These are phyloP conservation scores for Sinapis alba DNA, from an alignment of 441 rosid genomes.

Conservation along the genomic window DNA sequence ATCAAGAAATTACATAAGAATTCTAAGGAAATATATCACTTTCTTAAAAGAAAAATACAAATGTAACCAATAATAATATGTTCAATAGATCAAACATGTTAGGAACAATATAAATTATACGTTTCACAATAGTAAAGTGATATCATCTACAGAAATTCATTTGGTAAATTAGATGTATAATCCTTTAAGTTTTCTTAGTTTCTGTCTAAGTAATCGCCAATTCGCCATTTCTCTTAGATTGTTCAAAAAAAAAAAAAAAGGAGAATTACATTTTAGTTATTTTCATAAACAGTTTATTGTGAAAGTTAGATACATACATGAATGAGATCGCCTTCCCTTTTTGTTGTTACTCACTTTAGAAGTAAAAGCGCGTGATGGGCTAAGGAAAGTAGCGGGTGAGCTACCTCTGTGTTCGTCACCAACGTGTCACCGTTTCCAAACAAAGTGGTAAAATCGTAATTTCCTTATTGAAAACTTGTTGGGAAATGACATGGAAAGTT, in stretches of 20 bases:
- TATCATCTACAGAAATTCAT: background rate
- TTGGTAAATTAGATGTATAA: background rate
- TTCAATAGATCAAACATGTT: background rate
- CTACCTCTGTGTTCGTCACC: slow-evolving; percentile 32
- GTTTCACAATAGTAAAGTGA: background rate
- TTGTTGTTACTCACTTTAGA: slow-evolving; percentile 30
- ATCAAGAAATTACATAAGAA: background rate
- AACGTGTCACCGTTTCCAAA: slow-evolving; percentile 31
- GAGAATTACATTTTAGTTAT: background rate
- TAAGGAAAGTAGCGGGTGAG: slow-evolving; percentile 17
- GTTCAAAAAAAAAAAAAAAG: background rate
- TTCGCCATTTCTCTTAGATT: background rate
- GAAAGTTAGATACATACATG: background rate
- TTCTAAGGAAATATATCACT: background rate
- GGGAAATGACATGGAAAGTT: slow-evolving; percentile 26
- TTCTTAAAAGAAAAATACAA: background rate
- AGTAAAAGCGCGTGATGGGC: slow-evolving; percentile 35
- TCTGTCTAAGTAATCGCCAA: background rate
- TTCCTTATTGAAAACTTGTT: background rate
- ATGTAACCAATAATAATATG: background rate
- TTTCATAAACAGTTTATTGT: background rate
- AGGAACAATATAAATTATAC: background rate
- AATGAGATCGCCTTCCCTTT: slow-evolving; percentile 8
- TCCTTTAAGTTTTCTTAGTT: background rate
- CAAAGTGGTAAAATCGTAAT: background rate